Conservation (phyloP, 164 flowering plant species). For the Liquidambar formosana region DNA sequence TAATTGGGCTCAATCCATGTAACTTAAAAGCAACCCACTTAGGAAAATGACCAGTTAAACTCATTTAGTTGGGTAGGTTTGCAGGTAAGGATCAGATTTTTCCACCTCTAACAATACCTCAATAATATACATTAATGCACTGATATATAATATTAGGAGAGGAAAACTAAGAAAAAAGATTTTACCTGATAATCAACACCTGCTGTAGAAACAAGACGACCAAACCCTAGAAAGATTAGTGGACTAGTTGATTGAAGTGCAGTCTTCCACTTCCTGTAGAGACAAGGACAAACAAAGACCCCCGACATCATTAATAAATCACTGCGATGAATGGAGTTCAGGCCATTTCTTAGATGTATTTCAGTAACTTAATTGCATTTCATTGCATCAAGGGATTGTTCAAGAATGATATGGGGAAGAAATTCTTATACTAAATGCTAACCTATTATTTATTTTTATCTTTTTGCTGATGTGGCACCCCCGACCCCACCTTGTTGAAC, state of each 20-base stretch:
- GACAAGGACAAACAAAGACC: conserved; percentile 13
- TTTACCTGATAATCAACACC: conserved; percentile 90
- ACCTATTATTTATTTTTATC: neutral
- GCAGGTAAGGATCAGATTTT: neutral
- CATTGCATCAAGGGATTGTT: neutral
- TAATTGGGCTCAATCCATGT: too few species aligned
- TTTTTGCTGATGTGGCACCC: too few species aligned
- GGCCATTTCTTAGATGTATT: neutral
- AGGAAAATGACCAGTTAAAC: too few species aligned
- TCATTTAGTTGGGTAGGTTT: too few species aligned
- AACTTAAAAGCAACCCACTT: too few species aligned
- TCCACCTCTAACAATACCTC: too few species aligned
- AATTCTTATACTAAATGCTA: neutral
- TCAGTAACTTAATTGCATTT: neutral
- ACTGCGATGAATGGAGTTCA: neutral
- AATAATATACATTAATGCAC: too few species aligned
- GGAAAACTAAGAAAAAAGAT: conserved; percentile 1
- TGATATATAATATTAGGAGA: neutral
- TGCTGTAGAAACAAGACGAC: conserved; percentile 67
- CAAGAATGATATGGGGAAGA: neutral
- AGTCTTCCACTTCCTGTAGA: conserved; percentile 56
- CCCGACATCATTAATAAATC: neutral
- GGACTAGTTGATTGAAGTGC: conserved; percentile 67
- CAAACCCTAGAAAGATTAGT: conserved; percentile 70
- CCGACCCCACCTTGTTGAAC: too few species aligned